Evolutionary conservation across 352 stramenopile genomes (phyloP).

Genomic region (Blastocystis sp.): DNA sequence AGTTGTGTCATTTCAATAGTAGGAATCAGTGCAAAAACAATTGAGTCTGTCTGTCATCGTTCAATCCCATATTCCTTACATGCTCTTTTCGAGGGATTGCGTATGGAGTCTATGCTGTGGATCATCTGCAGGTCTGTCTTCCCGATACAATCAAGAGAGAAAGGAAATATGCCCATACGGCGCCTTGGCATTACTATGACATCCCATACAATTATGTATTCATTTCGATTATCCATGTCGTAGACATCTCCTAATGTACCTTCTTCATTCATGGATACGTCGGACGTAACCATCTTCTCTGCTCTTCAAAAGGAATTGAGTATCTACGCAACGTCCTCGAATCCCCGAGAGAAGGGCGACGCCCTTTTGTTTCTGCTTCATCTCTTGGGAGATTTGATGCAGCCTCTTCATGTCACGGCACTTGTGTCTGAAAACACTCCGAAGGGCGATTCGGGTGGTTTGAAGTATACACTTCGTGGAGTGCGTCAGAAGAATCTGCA

Average conservation of each 20-base stretch:
- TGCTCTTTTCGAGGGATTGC: neutral
- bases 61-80: neutral
- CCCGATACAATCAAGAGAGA: constrained; percentile 40
- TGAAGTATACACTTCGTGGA: neutral
- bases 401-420: constrained; percentile 18
- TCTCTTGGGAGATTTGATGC: constrained; percentile 30
- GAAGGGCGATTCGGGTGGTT: neutral
- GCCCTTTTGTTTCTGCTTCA: constrained; percentile 26
- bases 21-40: neutral
- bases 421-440: constrained; percentile 2
- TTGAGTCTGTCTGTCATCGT: neutral
- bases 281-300: neutral
- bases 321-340: neutral
- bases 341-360: neutral
- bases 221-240: neutral
- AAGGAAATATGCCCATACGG: constrained; percentile 13
- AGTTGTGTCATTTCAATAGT: neutral
- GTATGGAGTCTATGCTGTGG: neutral
- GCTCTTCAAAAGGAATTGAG: constrained; percentile 2
- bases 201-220: constrained; percentile 44
- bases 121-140: neutral
- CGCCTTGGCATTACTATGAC: constrained; percentile 37
- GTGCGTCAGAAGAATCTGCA: neutral
- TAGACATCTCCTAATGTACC: neutral
- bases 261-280: neutral